A percentile compares a stretch with the other conserved stretches of the same genome.
These are phyloP conservation scores for Cyclotella distinguenda DNA, from an alignment of 108 stramenopile genomes.

Conservation along the genomic window DNA sequence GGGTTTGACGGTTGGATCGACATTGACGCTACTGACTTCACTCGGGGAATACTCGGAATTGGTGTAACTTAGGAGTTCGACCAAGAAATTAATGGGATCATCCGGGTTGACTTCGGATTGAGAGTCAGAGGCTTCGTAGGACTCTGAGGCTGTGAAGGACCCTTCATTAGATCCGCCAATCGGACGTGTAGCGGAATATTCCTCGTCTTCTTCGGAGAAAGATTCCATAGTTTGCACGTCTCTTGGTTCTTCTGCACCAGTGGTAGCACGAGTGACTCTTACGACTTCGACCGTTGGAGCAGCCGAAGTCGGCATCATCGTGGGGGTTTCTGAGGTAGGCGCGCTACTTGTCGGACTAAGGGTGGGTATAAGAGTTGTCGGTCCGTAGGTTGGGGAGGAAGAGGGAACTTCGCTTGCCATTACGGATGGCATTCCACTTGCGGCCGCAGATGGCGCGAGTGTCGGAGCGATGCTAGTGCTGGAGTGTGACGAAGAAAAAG, in stretches of 20 bases:
- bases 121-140: background rate
- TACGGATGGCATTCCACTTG: background rate
- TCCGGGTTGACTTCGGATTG: background rate
- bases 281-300: conserved; percentile 1
- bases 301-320: background rate
- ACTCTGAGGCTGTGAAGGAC: too few relatives aligned
- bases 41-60: conserved; percentile 5
- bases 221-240: too few relatives aligned
- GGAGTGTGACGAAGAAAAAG: background rate
- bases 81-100: conserved; percentile 11
- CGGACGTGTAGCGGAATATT: too few relatives aligned
- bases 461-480: background rate
- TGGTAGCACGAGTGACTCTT: background rate
- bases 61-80: conserved; percentile 27
- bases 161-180: too few relatives aligned
- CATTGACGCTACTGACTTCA: background rate
- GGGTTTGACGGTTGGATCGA: background rate
- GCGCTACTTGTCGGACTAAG: background rate
- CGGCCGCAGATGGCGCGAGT: background rate
- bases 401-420: conserved; percentile 5
- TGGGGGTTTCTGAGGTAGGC: too few relatives aligned
- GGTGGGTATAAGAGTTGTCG: background rate
- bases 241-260: background rate
- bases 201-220: too few relatives aligned
- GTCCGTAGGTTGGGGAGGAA: background rate